Conservation (phyloP, 2,329 filamentous ascomycete genomes). For the Trichoderma gracile region DNA sequence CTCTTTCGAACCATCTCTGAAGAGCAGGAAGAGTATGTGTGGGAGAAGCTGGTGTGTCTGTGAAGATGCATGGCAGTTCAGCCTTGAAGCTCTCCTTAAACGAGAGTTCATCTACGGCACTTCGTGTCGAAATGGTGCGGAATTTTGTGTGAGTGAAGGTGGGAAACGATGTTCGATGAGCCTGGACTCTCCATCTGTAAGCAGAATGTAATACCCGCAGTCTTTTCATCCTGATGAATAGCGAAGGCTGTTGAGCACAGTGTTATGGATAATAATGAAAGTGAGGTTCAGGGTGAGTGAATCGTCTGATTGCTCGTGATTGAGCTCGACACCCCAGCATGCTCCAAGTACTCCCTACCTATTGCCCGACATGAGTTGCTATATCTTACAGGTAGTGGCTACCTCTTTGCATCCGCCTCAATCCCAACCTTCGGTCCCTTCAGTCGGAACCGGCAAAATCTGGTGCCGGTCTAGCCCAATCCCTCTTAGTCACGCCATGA, state of each 20-base stretch:
- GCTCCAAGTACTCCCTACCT: too few relatives aligned
- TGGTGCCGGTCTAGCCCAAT: conserved; percentile 27
- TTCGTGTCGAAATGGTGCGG: not conserved
- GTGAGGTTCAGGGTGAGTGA: not conserved
- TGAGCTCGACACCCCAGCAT: not conserved
- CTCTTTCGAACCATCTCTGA: conserved; percentile 58
- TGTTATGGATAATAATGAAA: not conserved
- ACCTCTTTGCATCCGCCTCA: not conserved
- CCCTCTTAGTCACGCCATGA: conserved; percentile 8
- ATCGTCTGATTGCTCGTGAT: not conserved
- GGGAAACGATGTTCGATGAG: not conserved
- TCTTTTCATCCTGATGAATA: not conserved
- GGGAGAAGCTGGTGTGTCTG: conserved; percentile 46
- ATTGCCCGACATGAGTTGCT: not conserved
- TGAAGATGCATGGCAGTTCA: conserved; percentile 51
- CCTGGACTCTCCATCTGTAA: not conserved
- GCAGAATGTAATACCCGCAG: not conserved
- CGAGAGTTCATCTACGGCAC: conserved; percentile 41
- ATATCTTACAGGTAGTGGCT: not conserved
- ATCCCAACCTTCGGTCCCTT: too few relatives aligned
- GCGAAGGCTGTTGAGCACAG: not conserved
- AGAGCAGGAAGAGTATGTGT: conserved; percentile 50
- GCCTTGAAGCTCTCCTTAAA: conserved; percentile 57
- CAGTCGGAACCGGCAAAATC: conserved; percentile 33
- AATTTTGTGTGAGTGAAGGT: not conserved